These are phyloP conservation scores for Avena insularis DNA, from an alignment of 176 grass and related monocot genomes.

Conservation along the genomic window DNA sequence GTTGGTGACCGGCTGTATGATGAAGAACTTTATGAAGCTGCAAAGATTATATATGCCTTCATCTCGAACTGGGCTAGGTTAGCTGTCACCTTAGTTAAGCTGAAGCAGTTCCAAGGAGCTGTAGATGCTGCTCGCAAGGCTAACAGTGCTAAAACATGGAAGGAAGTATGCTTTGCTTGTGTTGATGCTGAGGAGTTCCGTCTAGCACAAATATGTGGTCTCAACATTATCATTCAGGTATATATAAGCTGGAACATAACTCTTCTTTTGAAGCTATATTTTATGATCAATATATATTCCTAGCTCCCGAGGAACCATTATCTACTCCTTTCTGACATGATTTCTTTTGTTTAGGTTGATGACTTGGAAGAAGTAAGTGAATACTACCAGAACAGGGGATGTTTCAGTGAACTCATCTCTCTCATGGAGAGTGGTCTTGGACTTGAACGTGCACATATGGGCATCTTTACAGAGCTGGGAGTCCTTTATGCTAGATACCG, in stretches of 20 bases:
- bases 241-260: conserved; percentile 20
- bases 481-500: conserved; percentile 97
- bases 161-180: conserved; percentile 98
- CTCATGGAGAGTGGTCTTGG: conserved; percentile 97
- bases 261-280: not conserved
- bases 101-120: conserved; percentile 97
- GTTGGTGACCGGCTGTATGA: conserved; percentile 91
- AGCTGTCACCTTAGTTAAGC: conserved; percentile 84
- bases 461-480: conserved; percentile 95
- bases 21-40: conserved; percentile 95
- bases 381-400: conserved; percentile 96
- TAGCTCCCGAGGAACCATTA: not conserved
- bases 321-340: conserved; percentile 37
- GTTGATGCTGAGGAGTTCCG: conserved; percentile 97
- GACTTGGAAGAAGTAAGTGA: conserved; percentile 96
- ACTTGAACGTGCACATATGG: conserved; percentile 93
- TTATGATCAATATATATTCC: not conserved
- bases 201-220: conserved; percentile 94
- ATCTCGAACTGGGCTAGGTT: conserved; percentile 98
- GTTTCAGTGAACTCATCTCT: conserved; percentile 94
- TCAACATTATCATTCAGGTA: conserved; percentile 97
- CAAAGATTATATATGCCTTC: conserved; percentile 97
- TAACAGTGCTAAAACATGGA: conserved; percentile 95
- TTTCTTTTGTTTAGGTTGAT: conserved; percentile 70
- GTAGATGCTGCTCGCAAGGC: conserved; percentile 98